Percentiles rank a stretch among this genome's conserved stretches.
Conservation (phyloP, 306 rosid species). For the Cicer bijugum region DNA sequence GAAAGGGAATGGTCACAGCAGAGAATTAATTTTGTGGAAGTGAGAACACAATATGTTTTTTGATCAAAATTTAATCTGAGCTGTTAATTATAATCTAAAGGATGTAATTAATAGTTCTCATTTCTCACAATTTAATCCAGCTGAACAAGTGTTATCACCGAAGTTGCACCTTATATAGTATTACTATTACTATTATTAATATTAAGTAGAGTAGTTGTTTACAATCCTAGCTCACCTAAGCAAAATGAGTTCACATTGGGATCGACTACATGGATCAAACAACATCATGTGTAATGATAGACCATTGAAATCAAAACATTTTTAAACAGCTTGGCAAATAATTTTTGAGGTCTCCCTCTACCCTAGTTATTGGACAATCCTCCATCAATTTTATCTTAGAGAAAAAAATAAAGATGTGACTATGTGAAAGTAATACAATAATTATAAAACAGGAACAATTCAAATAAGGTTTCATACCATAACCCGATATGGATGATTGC, state of each 20-base stretch:
- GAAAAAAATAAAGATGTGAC: slow-evolving; percentile 16
- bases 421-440: slow-evolving; percentile 31
- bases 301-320: not conserved
- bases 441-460: slow-evolving; percentile 22
- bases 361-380: slow-evolving; percentile 4
- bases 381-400: slow-evolving; percentile 15
- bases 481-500: slow-evolving; percentile 80
- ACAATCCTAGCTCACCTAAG: not conserved
- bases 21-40: too few species aligned
- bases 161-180: too few species aligned
- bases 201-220: not conserved
- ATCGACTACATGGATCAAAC: not conserved
- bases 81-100: too few species aligned
- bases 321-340: slow-evolving; percentile 1
- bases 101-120: not conserved
- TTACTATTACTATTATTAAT: not conserved
- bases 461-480: slow-evolving; percentile 47
- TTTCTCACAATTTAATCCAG: too few species aligned
- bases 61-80: too few species aligned
- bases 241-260: not conserved
- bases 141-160: too few species aligned
- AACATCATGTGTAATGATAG: slow-evolving; percentile 1
- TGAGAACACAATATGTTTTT: too few species aligned
- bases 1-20: too few species aligned
- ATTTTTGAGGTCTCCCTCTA: not conserved